These are phyloP conservation scores for Teratosphaeria nubilosa DNA, from an alignment of 2,329 filamentous ascomycete genomes.

Conservation along the genomic window DNA sequence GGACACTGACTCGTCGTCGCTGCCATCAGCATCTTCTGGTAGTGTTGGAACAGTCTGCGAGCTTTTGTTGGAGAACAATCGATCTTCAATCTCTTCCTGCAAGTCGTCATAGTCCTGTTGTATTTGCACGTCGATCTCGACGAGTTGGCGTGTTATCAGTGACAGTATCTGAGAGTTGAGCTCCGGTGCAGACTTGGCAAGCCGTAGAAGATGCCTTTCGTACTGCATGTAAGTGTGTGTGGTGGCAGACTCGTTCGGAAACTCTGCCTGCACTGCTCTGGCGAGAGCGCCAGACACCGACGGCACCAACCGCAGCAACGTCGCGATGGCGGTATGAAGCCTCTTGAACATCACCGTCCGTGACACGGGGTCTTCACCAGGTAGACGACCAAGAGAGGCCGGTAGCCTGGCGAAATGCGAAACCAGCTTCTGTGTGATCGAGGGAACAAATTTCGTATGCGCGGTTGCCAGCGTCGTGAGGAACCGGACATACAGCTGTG, in stretches of 20 bases:
- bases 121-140: conserved; percentile 92
- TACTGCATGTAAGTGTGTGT: conserved; percentile 78
- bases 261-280: conserved; percentile 29
- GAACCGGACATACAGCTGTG: conserved; percentile 46
- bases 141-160: conserved; percentile 72
- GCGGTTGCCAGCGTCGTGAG: conserved; percentile 62
- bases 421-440: conserved; percentile 71
- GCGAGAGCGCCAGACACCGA: conserved; percentile 63
- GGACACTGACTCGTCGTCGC: conserved; percentile 60
- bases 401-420: conserved; percentile 60
- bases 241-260: conserved; percentile 47
- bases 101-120: conserved; percentile 87
- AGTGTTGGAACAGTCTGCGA: conserved; percentile 31
- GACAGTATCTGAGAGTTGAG: conserved; percentile 72
- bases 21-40: conserved; percentile 44
- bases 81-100: conserved; percentile 75
- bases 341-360: conserved; percentile 58
- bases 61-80: conserved; percentile 46
- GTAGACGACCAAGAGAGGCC: conserved; percentile 43
- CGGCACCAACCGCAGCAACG: conserved; percentile 71
- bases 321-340: conserved; percentile 64
- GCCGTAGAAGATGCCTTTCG: conserved; percentile 68
- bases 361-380: conserved; percentile 47
- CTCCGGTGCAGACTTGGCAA: conserved; percentile 68
- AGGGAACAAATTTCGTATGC: conserved; percentile 65